phyloP scores from a whole-genome alignment of 2,329 filamentous ascomycete species.

The Aspergillus uvarum region DNA sequence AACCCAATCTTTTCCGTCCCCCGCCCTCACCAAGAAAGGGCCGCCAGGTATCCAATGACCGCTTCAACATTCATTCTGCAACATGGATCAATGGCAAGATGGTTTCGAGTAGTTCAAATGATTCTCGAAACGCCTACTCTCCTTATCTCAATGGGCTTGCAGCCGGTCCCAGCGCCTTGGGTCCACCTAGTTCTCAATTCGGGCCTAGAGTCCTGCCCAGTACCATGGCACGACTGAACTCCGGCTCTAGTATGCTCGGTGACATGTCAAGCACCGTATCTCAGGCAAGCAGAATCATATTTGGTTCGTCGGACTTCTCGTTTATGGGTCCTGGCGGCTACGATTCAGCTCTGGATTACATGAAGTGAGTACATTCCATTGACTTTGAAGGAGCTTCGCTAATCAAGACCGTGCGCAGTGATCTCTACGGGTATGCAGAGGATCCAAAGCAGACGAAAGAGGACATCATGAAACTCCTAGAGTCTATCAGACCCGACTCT shows the following conservation, averaged over 20 bases:
- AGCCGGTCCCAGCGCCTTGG: constrained; percentile 7
- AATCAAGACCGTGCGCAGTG: constrained; percentile 11
- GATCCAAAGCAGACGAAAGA: constrained; percentile 58
- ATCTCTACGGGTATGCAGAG: constrained; percentile 24
- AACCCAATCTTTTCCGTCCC: background rate
- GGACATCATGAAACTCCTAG: constrained; percentile 68
- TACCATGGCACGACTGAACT: constrained; percentile 22
- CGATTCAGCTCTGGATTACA: constrained; percentile 7
- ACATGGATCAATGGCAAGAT: too few relatives aligned
- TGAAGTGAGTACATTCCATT: constrained; percentile 11
- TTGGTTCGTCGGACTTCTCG: constrained; percentile 5
- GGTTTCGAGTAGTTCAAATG: background rate
- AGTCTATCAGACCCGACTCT: constrained; percentile 72
- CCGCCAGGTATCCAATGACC: background rate
- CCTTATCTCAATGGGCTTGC: background rate
- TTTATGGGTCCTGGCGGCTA: background rate
- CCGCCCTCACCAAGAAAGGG: background rate
- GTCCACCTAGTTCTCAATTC: constrained; percentile 9
- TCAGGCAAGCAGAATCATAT: constrained; percentile 12
- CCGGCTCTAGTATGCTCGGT: constrained; percentile 15
- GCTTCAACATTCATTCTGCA: too few relatives aligned
- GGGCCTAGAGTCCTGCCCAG: constrained; percentile 19
- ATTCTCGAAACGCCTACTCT: background rate
- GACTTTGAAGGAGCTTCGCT: background rate
- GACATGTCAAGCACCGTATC: background rate